Evolutionary conservation across 164 flowering plant genomes (phyloP), one percentile per base, ranked within the genome.

Genomic region (Paratinospora sagittata): DNA sequence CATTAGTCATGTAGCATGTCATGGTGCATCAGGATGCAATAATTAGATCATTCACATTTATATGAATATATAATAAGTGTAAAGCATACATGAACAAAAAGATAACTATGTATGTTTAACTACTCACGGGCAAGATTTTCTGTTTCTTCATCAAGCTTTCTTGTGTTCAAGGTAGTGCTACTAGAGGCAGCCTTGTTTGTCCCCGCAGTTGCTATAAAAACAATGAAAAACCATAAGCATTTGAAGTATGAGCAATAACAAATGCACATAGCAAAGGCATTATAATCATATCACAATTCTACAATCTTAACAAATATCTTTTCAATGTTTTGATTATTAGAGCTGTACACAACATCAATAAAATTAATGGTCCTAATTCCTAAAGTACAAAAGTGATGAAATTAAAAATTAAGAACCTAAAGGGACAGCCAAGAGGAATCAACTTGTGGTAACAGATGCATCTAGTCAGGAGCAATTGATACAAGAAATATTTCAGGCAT

Each of bases 91-190:
- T 27, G 8, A 19, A 63, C 36, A 63, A 6, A 64, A 64, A 27
- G 12, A 27, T 27, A 63, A 16, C 8, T 8, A 16, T 19, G 21
- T 27, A 3, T 8, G 8, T 36, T 3, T 8, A 41, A 65, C 21
- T 9, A 88, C 98, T 87, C 70, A 94, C 98, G 98, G 52, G 95
- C 67, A 73, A 95, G 86, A 77, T 84, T 86, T 75, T 95, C 98
- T 1, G 97, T 95, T 63, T 95, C 97, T 47, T 95, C 98, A 81
- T 95, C 98, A 63, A 92, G 97, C 82, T 88, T 92, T 80, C 90
- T 88, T 41, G 98, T 95, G 82, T 95, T 95, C 83, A 95, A 75
- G 57, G 96, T 74, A 62, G 98, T 90, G 81, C 98, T 80, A 76
- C 97, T 92, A 19, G 98, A 87, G 62, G 98, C 96, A 75, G 98